A percentile compares a stretch with the other conserved stretches of the same genome.
phyloP scores from a whole-genome alignment of 495 filamentous ascomycete species.

The Penicillium subrubescens region DNA sequence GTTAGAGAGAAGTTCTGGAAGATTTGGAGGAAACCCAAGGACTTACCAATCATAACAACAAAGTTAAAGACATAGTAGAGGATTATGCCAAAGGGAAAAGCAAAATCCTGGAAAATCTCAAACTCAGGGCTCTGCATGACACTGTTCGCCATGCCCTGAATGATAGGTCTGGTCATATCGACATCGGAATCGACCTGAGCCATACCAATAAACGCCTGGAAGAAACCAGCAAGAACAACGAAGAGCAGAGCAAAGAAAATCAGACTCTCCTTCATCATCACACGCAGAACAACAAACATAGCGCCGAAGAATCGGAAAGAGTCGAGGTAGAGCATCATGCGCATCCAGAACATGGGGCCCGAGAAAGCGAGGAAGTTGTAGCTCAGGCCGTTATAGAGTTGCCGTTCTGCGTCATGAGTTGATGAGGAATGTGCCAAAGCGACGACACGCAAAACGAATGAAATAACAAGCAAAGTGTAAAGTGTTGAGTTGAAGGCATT shows the following conservation, averaged over 20 bases:
- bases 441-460: constrained; percentile 74
- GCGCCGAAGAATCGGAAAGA: constrained; percentile 94
- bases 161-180: constrained; percentile 67
- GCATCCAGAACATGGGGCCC: constrained; percentile 96
- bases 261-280: constrained; percentile 98
- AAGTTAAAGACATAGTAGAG: constrained; percentile 97
- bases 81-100: constrained; percentile 79
- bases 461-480: constrained; percentile 74
- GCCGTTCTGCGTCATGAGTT: constrained; percentile 54
- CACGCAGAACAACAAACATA: constrained; percentile 94
- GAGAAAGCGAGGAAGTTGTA: constrained; percentile 93
- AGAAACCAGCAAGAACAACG: constrained; percentile 84
- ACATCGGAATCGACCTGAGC: constrained; percentile 75
- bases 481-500: constrained; percentile 87
- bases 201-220: constrained; percentile 94
- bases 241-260: constrained; percentile 96
- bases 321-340: constrained; percentile 90
- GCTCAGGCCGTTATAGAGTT: constrained; percentile 71
- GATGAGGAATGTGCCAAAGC: constrained; percentile 65
- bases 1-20: not conserved
- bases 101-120: constrained; percentile 77
- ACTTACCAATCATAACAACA: constrained; percentile 77
- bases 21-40: constrained; percentile 6
- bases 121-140: constrained; percentile 92
- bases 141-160: constrained; percentile 87